phyloP scores from a whole-genome alignment of 768 basidiomycete genomes.

The Russula sp. region DNA sequence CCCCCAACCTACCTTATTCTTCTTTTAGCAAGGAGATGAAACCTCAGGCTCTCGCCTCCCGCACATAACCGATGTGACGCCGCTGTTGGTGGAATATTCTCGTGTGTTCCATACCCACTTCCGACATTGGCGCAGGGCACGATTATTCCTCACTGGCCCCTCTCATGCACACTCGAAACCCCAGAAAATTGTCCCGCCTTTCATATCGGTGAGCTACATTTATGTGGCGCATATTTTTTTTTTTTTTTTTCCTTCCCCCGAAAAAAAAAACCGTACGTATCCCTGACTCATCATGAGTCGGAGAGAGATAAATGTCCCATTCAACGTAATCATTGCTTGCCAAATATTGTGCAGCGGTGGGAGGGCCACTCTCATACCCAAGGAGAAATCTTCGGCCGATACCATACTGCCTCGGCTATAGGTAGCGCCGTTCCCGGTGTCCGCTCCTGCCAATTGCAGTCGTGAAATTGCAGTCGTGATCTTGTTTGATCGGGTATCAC shows the following conservation, averaged over 20 bases:
- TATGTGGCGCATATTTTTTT: neutral
- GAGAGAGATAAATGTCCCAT: neutral
- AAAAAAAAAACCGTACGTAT: neutral
- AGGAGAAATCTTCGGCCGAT: neutral
- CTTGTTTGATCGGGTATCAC: neutral
- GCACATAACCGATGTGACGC: neutral
- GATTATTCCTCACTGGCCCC: too few relatives aligned
- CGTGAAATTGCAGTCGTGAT: neutral
- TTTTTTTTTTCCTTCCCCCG: neutral
- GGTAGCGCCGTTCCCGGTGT: neutral
- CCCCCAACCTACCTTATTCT: neutral
- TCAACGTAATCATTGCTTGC: too few relatives aligned
- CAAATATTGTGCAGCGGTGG: neutral
- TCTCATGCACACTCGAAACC: too few relatives aligned
- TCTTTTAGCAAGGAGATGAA: neutral
- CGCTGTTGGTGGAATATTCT: neutral
- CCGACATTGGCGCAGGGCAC: too few relatives aligned
- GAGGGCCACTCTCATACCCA: neutral
- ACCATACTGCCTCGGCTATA: neutral
- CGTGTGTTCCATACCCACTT: neutral
- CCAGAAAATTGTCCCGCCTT: neutral
- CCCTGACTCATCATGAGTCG: too few relatives aligned
- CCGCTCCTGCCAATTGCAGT: neutral
- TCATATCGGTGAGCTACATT: neutral
- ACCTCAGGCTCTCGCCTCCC: too few relatives aligned